A percentile compares a stretch with the other conserved stretches of the same genome.
phyloP scores from a whole-genome alignment of 139 green algal genomes.

The Closterium sp. region DNA sequence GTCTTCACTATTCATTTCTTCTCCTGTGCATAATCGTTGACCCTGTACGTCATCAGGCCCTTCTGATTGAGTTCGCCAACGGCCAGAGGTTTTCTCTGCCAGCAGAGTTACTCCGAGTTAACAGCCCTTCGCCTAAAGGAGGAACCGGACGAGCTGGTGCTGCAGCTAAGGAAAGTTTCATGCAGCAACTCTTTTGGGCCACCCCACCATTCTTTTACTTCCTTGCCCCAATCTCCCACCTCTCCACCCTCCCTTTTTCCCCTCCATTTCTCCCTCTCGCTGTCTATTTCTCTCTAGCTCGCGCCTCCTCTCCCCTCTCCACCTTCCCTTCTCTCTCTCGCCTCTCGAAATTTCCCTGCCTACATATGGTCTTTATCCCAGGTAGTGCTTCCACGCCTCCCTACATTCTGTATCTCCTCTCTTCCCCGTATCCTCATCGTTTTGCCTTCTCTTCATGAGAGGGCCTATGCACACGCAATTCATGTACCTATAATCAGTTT shows the following conservation, averaged over 20 bases:
- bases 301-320: too few species aligned
- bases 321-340: not conserved
- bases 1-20: not conserved
- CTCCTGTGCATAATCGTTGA: not conserved
- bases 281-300: too few species aligned
- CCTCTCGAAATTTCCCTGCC: too few species aligned
- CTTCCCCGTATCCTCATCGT: not conserved
- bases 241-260: too few species aligned
- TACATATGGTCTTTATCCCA: not conserved
- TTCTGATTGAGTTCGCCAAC: not conserved
- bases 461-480: not conserved
- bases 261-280: too few species aligned
- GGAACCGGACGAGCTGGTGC: not conserved
- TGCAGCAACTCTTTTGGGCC: not conserved
- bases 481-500: not conserved
- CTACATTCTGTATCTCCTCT: not conserved
- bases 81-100: not conserved
- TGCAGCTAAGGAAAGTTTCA: not conserved
- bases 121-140: not conserved
- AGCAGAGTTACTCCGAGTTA: slow-evolving; percentile 5
- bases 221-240: not conserved
- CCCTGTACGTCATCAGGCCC: not conserved
- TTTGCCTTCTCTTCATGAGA: not conserved
- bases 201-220: not conserved
- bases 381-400: not conserved